phyloP scores from a whole-genome alignment of 164 flowering plant species.

The Vitis labrusca region DNA sequence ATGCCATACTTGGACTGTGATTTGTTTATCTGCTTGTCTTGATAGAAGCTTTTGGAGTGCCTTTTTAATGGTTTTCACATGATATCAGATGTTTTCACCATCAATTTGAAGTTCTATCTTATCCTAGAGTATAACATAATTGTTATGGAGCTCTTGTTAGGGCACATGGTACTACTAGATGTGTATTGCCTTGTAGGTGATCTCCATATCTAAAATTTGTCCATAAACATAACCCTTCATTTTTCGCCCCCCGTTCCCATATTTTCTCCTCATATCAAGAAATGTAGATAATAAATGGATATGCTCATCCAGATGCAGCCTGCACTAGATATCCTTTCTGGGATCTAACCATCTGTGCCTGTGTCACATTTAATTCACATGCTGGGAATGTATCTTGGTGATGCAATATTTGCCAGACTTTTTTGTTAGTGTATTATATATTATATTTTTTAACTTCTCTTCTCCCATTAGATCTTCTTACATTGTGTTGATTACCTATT shows the following conservation, averaged over 20 bases:
- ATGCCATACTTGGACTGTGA: neutral
- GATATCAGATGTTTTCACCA: too few species aligned
- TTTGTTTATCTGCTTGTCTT: neutral
- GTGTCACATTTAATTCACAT: too few species aligned
- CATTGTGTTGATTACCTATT: neutral
- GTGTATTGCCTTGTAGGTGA: too few species aligned
- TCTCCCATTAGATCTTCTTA: neutral
- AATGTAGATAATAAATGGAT: neutral
- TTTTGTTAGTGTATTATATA: neutral
- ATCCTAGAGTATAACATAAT: too few species aligned
- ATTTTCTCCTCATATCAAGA: neutral
- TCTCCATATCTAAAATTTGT: too few species aligned
- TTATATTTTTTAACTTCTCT: neutral
- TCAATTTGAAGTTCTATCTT: too few species aligned
- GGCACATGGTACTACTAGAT: too few species aligned
- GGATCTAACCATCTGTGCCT: neutral
- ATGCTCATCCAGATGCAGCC: neutral
- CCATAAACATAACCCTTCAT: too few species aligned
- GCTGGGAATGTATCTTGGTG: too few species aligned
- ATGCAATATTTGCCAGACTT: too few species aligned
- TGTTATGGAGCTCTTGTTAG: too few species aligned
- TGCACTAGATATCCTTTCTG: neutral
- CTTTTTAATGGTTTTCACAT: neutral
- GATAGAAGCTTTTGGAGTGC: neutral
- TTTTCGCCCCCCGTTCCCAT: too few species aligned